These are phyloP conservation scores for Ascochyta clinopodiicola DNA, from an alignment of 2,329 filamentous ascomycete species.

Conservation along the genomic window DNA sequence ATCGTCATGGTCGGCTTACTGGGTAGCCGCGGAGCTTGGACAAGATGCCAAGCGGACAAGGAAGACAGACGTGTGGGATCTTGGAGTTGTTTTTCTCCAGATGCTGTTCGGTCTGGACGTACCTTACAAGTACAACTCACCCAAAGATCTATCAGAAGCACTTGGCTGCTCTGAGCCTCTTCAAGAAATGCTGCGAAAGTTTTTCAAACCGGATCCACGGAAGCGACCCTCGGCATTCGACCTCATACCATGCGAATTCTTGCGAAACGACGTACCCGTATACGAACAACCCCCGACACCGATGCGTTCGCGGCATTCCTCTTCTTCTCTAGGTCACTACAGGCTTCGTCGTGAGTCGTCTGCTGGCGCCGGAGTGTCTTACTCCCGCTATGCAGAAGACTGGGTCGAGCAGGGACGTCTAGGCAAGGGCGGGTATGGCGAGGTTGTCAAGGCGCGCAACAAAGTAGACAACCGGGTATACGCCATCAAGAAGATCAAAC, in stretches of 20 bases:
- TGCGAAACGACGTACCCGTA: slow-evolving; percentile 58
- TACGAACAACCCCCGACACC: slow-evolving; percentile 44
- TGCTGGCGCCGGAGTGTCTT: slow-evolving; percentile 43
- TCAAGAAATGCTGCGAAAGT: slow-evolving; percentile 78
- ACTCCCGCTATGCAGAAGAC: slow-evolving; percentile 84
- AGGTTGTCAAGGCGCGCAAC: slow-evolving; percentile 93
- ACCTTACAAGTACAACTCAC: slow-evolving; percentile 78
- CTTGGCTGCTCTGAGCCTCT: slow-evolving; percentile 76
- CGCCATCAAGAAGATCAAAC: slow-evolving; percentile 94
- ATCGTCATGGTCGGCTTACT: slow-evolving; percentile 77
- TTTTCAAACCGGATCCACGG: slow-evolving; percentile 85
- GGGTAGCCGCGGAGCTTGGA: slow-evolving; percentile 80
- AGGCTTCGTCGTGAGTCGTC: slow-evolving; percentile 47
- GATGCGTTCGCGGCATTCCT: slow-evolving; percentile 46
- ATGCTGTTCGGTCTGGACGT: slow-evolving; percentile 90
- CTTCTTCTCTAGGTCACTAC: slow-evolving; percentile 43
- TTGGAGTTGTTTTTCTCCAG: slow-evolving; percentile 88
- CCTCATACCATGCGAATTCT: slow-evolving; percentile 64
- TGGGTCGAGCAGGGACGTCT: slow-evolving; percentile 89
- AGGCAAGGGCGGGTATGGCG: slow-evolving; percentile 93
- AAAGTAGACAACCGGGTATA: slow-evolving; percentile 94
- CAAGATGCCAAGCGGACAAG: slow-evolving; percentile 63
- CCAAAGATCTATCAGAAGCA: slow-evolving; percentile 73
- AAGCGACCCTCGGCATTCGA: slow-evolving; percentile 85
- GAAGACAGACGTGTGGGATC: slow-evolving; percentile 94